These are phyloP conservation scores for Phytophthora pseudosyringae DNA, from an alignment of 352 stramenopile genomes.

Conservation along the genomic window DNA sequence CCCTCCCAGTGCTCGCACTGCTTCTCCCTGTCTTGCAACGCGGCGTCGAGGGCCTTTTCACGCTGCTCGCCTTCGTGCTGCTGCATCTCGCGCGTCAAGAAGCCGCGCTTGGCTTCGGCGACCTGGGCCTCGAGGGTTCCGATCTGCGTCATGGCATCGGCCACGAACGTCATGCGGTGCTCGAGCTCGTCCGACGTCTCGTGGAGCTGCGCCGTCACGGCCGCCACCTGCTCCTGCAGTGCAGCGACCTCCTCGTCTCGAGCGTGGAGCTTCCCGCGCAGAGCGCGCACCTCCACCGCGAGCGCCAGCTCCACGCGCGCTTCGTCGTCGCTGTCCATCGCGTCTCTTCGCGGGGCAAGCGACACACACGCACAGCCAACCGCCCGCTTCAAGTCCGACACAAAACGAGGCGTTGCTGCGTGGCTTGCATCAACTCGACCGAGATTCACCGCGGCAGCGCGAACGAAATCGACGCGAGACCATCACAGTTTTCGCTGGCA, in stretches of 20 bases:
- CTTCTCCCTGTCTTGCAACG: constrained; percentile 44
- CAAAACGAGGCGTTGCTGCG: constrained; percentile 6
- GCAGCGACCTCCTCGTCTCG: constrained; percentile 44
- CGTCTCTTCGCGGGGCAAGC: constrained; percentile 21
- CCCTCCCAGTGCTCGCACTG: constrained; percentile 61
- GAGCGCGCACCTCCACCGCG: constrained; percentile 40
- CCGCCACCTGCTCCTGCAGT: constrained; percentile 45
- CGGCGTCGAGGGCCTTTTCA: constrained; percentile 32
- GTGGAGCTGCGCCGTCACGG: constrained; percentile 50
- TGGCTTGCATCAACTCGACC: background rate
- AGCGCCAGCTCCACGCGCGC: constrained; percentile 41
- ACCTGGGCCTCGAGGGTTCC: constrained; percentile 49
- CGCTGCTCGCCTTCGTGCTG: constrained; percentile 57
- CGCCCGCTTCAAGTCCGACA: constrained; percentile 1
- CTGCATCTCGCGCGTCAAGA: constrained; percentile 72
- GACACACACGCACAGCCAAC: background rate
- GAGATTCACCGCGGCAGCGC: constrained; percentile 17
- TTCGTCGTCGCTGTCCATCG: constrained; percentile 35
- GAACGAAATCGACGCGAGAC: constrained; percentile 20
- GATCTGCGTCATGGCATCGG: constrained; percentile 49
- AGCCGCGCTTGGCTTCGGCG: constrained; percentile 48
- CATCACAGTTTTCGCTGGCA: background rate
- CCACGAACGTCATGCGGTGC: constrained; percentile 61
- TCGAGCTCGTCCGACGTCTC: constrained; percentile 66
- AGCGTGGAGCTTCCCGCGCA: constrained; percentile 40